Base-by-base conservation (phyloP, 768 basidiomycete species). In the Amanita jacksonii region DNA sequence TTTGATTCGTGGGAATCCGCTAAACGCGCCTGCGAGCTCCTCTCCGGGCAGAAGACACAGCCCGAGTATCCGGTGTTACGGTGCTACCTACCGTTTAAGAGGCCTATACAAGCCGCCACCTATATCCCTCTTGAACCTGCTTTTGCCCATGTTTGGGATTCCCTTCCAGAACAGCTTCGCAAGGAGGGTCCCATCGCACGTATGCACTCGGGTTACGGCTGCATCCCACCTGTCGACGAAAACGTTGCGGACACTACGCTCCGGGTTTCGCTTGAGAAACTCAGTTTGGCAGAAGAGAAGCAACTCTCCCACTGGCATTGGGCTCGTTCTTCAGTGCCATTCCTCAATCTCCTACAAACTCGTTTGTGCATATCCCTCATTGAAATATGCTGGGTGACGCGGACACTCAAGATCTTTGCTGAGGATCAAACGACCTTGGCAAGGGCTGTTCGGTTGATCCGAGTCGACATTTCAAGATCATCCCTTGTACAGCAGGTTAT, bases 321-420 rank as follows among this genome's bases (percentile, higher is more conserved):
- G 43, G 43, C 43, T 10, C 36, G 23, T 27, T 43, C 43, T n/a
- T 25, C 43, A 24, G 24, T 24, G 15, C 16, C 33, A 2, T 23
- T 27, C 3, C 34, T 43, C 24, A 15, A 43, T 20, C 22, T 18
- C 15, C 32, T 36, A 18, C 43, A 43, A 5, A 10, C 23, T 24
- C 43, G 27, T 4, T 23, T 34, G 10, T 32, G 34, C 32, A 18
- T 43, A 7, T 36, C 43, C 8, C 27, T 43, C 9, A 28, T 43
- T 13, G 43, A 43, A 20, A 13, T 43, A 19, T 43, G 31, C 16
- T 43, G 43, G 43, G 13, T 23, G 22, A 43, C 43, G 15, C 32
- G 43, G 10, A 43, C 43, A 15, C 16, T 43, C 8, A 43, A 36
- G 19, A 23, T 43, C n/a, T 43, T 43, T 43, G 34, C 43, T 2